Base-by-base conservation (phyloP, 495 filamentous ascomycete species). In the Glutinoglossum americanum region DNA sequence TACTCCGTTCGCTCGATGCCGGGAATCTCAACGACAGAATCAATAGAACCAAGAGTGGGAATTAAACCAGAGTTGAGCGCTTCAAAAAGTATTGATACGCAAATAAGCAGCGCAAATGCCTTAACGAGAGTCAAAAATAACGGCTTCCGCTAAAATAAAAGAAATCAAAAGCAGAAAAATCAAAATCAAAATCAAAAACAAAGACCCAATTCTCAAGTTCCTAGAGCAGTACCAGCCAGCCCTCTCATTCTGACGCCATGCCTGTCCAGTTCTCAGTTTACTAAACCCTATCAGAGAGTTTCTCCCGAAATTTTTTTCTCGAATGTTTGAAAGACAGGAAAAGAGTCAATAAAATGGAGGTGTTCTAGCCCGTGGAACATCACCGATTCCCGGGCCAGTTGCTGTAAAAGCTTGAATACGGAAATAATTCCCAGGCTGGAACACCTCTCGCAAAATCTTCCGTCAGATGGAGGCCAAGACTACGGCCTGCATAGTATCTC, bases 381-480 rank as follows among this genome's bases (percentile, higher is more conserved):
- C 21, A 51, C 47, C 5, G 49, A 6, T 53, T 5, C 7, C 49
- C 6, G 11, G 49, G 17, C 49, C 49, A 28, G 26, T 17, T 13
- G 49, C 19, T 6, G 26, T 53, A 53, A 53, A 27, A 53, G 13
- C 1, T 32, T 17, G 49, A 53, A 17, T 27, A 30, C 23, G 49
- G 49, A 30, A 53, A 53, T 17, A 17, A 32, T 41, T 56, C 37
- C 54, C 54, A 56, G 4, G 54, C 54, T 26, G 54, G 54, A 56
- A 27, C 32, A 23, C 54, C 54, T 23, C 54, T 56, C 27, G 54
- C 54, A 45, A 56, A 56, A 56, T 56, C 32, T 9, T 56, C 54
- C 25, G 32, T 39, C 11, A 56, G 54, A 15, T 56, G 27, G 21
- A 56, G 32, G 32, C 54, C 54, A 41, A 56, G 27, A 11, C 13